Evolutionary conservation across 2,329 filamentous ascomycete genomes (phyloP).

Genomic region (Pseudocercospora vitis): DNA sequence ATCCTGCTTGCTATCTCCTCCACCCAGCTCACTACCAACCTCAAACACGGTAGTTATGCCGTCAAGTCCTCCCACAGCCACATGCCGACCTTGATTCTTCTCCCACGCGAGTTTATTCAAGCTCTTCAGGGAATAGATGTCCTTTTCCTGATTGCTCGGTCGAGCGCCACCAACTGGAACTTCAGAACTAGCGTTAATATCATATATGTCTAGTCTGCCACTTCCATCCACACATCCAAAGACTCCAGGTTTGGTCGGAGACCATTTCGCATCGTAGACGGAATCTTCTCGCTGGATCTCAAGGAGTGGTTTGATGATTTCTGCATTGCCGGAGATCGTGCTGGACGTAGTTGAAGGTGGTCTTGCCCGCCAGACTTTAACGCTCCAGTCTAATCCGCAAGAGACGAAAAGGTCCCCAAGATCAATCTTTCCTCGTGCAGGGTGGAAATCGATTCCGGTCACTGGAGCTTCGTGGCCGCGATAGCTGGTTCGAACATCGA

Average conservation of each 20-base stretch:
- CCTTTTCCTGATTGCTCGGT: slow-evolving; percentile 41
- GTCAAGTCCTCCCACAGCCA: slow-evolving; percentile 90
- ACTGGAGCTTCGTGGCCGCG: slow-evolving; percentile 88
- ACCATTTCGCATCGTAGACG: slow-evolving; percentile 96
- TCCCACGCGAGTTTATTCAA: slow-evolving; percentile 97
- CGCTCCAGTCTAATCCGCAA: slow-evolving; percentile 93
- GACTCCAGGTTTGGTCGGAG: slow-evolving; percentile 86
- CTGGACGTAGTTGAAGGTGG: slow-evolving; percentile 69
- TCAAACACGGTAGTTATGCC: slow-evolving; percentile 91
- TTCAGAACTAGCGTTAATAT: slow-evolving; percentile 87
- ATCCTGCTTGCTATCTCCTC: slow-evolving; percentile 73
- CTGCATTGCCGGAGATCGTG: slow-evolving; percentile 46
- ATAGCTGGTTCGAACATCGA: slow-evolving; percentile 86
- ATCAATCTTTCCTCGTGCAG: slow-evolving; percentile 86
- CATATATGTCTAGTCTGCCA: slow-evolving; percentile 91
- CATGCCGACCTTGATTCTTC: slow-evolving; percentile 76
- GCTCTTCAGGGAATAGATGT: slow-evolving; percentile 60
- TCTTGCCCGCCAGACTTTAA: slow-evolving; percentile 94
- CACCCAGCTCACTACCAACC: slow-evolving; percentile 77
- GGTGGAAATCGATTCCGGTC: slow-evolving; percentile 95
- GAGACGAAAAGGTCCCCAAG: slow-evolving; percentile 90
- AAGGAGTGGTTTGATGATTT: slow-evolving; percentile 62
- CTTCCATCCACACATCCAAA: slow-evolving; percentile 94
- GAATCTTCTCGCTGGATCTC: slow-evolving; percentile 94
- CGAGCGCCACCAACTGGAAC: slow-evolving; percentile 77